Evolutionary conservation across 2,329 filamentous ascomycete species (phyloP), one percentile per base, ranked within the genome.

Genomic region (Hymenoscyphus repandus): DNA sequence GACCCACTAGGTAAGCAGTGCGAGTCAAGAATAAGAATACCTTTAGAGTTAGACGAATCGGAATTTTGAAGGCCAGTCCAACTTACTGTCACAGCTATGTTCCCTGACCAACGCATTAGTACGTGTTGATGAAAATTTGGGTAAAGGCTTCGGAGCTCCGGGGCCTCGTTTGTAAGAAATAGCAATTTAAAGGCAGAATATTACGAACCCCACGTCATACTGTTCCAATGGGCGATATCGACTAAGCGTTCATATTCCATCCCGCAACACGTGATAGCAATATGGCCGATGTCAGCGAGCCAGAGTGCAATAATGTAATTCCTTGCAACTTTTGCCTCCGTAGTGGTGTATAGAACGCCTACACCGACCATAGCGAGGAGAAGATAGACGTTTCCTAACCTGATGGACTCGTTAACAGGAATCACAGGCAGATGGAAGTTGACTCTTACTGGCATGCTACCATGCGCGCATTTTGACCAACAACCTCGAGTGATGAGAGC

Each of bases 151-250:
- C n/a, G n/a, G n/a, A n/a, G n/a, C n/a, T n/a, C n/a, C n/a, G n/a
- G n/a, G n/a, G n/a, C n/a, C n/a, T n/a, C n/a, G n/a, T n/a, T n/a
- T n/a, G n/a, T n/a, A n/a, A n/a, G n/a, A n/a, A n/a, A n/a, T n/a
- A n/a, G n/a, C n/a, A n/a, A n/a, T n/a, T n/a, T n/a, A n/a, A n/a
- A n/a, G n/a, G n/a, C n/a, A n/a, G n/a, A n/a, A n/a, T n/a, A n/a
- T n/a, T n/a, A n/a, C n/a, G n/a, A n/a, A n/a, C n/a, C 86, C 80
- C 82, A 87, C n/a, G 82, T 78, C 72, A 85, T 77, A 32, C 76
- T 70, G 64, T 88, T 89, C 86, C 86, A 90, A 18, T 66, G 69
- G 4, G 62, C 67, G 10, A 85, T 67, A 57, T 80, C 74, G 40
- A 78, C 55, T 42, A 79, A 74, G 32, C 69, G 69, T 9, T 78